phyloP scores from a whole-genome alignment of 768 basidiomycete species.

The Hygrophoropsis aurantiaca region DNA sequence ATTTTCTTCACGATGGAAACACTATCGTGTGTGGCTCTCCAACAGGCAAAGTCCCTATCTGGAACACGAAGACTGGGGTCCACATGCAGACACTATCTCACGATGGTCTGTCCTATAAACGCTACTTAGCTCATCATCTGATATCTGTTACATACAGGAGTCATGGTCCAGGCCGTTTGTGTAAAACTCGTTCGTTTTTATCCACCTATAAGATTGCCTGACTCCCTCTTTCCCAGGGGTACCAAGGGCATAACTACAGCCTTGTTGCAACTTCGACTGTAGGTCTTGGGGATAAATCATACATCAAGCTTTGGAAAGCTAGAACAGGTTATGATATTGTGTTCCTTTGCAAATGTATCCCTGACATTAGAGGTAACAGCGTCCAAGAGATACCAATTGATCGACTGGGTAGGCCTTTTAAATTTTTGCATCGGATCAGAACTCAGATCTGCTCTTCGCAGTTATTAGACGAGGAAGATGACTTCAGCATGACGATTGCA shows the following conservation, averaged over 20 bases:
- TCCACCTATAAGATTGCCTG: not conserved
- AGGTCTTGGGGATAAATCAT: not conserved
- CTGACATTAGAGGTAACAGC: no score
- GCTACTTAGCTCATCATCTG: not conserved
- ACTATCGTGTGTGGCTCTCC: not conserved
- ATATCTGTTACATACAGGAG: not conserved
- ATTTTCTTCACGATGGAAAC: not conserved
- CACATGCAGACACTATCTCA: not conserved
- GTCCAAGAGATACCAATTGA: no score
- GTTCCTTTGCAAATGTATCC: no score
- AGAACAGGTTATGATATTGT: no score
- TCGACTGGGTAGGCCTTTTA: no score
- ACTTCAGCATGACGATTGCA: no score
- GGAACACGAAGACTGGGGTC: not conserved
- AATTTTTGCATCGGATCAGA: no score
- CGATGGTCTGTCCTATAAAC: not conserved
- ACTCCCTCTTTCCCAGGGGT: not conserved
- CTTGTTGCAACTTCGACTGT: not conserved
- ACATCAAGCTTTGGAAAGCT: conserved; percentile 1
- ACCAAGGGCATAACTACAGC: not conserved
- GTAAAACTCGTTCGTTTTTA: not conserved
- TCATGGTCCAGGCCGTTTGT: conserved; percentile 1
- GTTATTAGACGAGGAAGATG: no score
- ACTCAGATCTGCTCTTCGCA: no score
- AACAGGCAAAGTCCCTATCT: not conserved